Conservation (phyloP, 768 basidiomycete genomes). For the Boletus tomentosulus region DNA sequence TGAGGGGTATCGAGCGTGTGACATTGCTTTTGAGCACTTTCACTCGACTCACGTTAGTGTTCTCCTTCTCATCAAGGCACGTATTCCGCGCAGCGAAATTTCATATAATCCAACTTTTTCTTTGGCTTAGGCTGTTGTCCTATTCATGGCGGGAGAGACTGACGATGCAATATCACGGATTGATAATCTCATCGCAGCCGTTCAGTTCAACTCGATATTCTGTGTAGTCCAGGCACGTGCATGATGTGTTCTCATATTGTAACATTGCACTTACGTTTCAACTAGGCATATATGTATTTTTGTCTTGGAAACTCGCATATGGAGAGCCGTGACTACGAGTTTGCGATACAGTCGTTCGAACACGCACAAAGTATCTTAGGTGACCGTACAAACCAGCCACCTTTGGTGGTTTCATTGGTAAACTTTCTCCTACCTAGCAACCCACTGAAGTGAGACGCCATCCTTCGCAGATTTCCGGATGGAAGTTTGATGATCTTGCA, state of each 20-base stretch:
- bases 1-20: neutral
- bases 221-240: neutral
- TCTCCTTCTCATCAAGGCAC: slow-evolving; percentile 7
- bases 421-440: neutral
- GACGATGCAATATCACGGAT: slow-evolving; percentile 5
- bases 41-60: neutral
- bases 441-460: neutral
- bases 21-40: slow-evolving; percentile 1
- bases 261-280: neutral
- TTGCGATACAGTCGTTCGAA: slow-evolving; percentile 1
- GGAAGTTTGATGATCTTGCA: slow-evolving; percentile 2
- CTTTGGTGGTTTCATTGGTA: slow-evolving; percentile 5
- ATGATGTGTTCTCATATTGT: no score
- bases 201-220: neutral
- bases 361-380: neutral
- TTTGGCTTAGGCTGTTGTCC: neutral
- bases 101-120: neutral
- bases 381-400: neutral
- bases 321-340: neutral
- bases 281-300: slow-evolving; percentile 7
- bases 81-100: neutral
- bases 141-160: neutral
- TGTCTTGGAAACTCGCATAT: slow-evolving; percentile 1
- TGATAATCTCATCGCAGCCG: neutral
- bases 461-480: slow-evolving; percentile 1